Conservation (phyloP, 768 basidiomycete genomes). For the Lactifluus volemus region DNA sequence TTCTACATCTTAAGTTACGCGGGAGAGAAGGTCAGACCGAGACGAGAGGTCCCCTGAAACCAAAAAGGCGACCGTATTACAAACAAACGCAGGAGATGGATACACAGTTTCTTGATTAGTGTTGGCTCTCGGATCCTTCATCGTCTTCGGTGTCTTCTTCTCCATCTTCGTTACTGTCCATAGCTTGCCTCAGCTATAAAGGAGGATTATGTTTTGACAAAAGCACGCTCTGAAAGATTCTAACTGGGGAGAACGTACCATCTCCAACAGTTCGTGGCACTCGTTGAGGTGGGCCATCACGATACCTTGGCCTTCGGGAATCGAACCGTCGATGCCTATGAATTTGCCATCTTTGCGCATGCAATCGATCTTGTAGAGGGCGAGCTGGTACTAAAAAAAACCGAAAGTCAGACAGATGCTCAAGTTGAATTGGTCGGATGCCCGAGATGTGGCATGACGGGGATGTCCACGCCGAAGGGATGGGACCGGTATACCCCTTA, state of each 20-base stretch:
- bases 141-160: conserved; percentile 19
- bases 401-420: conserved; percentile 3
- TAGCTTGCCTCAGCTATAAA: conserved; percentile 66
- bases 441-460: background rate
- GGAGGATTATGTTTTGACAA: background rate
- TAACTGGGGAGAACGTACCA: conserved; percentile 44
- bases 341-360: conserved; percentile 93
- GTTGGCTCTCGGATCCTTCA: conserved; percentile 17
- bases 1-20: background rate
- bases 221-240: background rate
- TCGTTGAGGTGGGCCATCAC: conserved; percentile 94
- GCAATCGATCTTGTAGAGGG: conserved; percentile 90
- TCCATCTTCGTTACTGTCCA: conserved; percentile 41
- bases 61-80: background rate
- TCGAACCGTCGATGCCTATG: conserved; percentile 72
- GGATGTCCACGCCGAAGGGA: background rate
- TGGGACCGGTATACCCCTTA: background rate
- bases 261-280: conserved; percentile 91
- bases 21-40: background rate
- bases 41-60: background rate
- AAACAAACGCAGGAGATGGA: background rate
- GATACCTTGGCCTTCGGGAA: conserved; percentile 96
- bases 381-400: conserved; percentile 74
- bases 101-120: background rate
- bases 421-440: background rate